Base-by-base conservation (phyloP, 257 asterid species). In the Plantago major region DNA sequence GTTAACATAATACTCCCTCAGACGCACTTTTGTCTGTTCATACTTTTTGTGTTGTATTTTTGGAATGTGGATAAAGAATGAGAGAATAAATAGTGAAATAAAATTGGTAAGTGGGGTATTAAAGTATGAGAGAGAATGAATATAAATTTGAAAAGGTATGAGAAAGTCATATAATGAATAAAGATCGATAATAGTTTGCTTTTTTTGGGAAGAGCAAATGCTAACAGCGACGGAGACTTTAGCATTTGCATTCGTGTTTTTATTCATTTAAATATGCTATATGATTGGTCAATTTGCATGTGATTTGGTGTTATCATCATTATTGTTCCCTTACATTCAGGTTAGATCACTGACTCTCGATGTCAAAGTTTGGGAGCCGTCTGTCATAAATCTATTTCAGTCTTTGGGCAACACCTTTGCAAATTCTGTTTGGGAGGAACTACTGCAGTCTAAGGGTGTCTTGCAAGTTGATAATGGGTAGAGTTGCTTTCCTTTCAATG, bases 281-380 rank as follows among this genome's bases (percentile, higher is more conserved):
- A 18, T 52, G 38, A 19, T 10, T 19, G 7, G 57, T 38, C 10
- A 19, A 18, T 51, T 52, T 52, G 57, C 38, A 52, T 52, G 15
- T 12, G 10, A 2, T 52, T 14, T 19, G 57, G 62, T 50, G 48
- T 16, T 68, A 67, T 44, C 18, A 44, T 71, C 44, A n/a, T 15
- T 40, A 55, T 75, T 44, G 48, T 71, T 48, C 71, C 60, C 55
- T 43, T 68, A 62, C 50, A 60, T 76, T 75, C 78, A 94, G 99
- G 97, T 94, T 60, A 84, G 99, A 74, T 94, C 99, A 40, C 78
- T 94, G 71, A 94, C 97, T 55, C 99, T 94, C 44, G 99, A 94
- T 73, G 96, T 94, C 61, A 94, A 82, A 84, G 93, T 87, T 6
- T 94, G 99, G 99, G 99, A 94, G 77, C 95, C 96, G 7, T 85